Percentiles rank a stretch among this genome's conserved stretches.
phyloP scores from a whole-genome alignment of 768 basidiomycete genomes.

The Pholiota molesta region DNA sequence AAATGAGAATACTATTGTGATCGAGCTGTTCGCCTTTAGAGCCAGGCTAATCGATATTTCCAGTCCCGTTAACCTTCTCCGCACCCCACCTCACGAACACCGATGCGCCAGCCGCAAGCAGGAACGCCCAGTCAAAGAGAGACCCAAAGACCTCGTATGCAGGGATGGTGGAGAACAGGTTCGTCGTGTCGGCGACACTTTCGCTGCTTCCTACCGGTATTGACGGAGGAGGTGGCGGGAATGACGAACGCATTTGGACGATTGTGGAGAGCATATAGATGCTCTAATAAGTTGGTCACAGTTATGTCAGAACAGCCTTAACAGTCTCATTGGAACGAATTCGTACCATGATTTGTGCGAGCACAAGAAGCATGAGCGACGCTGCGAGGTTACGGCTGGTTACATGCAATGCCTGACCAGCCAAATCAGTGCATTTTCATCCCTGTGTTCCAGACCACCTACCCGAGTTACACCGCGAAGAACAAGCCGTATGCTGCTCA shows the following conservation, averaged over 20 bases:
- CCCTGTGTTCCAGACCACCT: conserved; percentile 17
- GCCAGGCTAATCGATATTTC: conserved; percentile 21
- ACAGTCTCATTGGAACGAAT: conserved; percentile 1
- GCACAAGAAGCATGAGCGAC: conserved; percentile 72
- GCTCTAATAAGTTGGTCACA: conserved; percentile 47
- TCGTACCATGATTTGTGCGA: conserved; percentile 83
- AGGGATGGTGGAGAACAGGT: conserved; percentile 74
- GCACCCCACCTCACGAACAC: conserved; percentile 56
- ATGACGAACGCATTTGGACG: conserved; percentile 80
- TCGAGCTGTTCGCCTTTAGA: too few relatives aligned
- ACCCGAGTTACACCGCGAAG: conserved; percentile 69
- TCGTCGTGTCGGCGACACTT: conserved; percentile 27
- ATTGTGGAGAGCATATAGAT: conserved; percentile 84
- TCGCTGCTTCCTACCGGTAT: conserved; percentile 6
- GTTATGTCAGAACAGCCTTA: background rate
- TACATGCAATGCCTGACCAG: conserved; percentile 54
- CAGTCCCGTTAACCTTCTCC: conserved; percentile 41
- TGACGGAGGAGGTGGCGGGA: conserved; percentile 58
- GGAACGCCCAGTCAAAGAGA: conserved; percentile 75
- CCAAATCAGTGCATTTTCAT: background rate
- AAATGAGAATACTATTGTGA: too few relatives aligned
- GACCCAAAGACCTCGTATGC: conserved; percentile 73
- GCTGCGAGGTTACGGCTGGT: conserved; percentile 73
- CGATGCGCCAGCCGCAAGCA: conserved; percentile 56
- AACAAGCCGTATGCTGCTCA: conserved; percentile 72